phyloP scores from a whole-genome alignment of 768 basidiomycete genomes.

The Russula earlei region DNA sequence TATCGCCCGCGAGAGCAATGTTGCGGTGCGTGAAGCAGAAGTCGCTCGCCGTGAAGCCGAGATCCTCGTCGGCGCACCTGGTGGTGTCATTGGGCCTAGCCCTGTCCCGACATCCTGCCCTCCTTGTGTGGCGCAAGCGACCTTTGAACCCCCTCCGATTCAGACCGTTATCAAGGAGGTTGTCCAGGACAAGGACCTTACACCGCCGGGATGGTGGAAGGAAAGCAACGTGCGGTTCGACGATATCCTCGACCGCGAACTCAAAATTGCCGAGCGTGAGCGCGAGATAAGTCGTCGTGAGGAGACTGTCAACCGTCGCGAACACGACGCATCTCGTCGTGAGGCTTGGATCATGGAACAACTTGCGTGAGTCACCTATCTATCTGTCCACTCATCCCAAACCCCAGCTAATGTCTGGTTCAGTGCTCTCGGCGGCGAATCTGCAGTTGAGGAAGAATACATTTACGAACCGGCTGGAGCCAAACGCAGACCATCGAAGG shows the following conservation, averaged over 20 bases:
- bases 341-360: constrained; percentile 93
- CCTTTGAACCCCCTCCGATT: constrained; percentile 41
- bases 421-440: constrained; percentile 64
- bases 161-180: constrained; percentile 86
- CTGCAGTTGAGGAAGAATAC: constrained; percentile 70
- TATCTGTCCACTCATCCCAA: neutral
- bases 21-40: constrained; percentile 78
- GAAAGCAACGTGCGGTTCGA: constrained; percentile 63
- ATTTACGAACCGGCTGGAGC: constrained; percentile 57
- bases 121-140: constrained; percentile 49
- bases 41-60: constrained; percentile 87
- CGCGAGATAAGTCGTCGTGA: constrained; percentile 81
- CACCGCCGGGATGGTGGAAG: constrained; percentile 72
- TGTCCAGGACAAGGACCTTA: constrained; percentile 70
- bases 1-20: constrained; percentile 66
- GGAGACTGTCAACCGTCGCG: constrained; percentile 74
- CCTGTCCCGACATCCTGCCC: constrained; percentile 37
- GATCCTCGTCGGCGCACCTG: constrained; percentile 71
- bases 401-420: constrained; percentile 3
- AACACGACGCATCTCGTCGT: constrained; percentile 79
- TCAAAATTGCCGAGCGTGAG: constrained; percentile 77
- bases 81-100: constrained; percentile 57
- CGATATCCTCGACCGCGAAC: constrained; percentile 75
- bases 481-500: constrained; percentile 75
- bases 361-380: constrained; percentile 53